Base-by-base conservation (phyloP, 306 rosid genomes). In the Gillenia trifoliata region DNA sequence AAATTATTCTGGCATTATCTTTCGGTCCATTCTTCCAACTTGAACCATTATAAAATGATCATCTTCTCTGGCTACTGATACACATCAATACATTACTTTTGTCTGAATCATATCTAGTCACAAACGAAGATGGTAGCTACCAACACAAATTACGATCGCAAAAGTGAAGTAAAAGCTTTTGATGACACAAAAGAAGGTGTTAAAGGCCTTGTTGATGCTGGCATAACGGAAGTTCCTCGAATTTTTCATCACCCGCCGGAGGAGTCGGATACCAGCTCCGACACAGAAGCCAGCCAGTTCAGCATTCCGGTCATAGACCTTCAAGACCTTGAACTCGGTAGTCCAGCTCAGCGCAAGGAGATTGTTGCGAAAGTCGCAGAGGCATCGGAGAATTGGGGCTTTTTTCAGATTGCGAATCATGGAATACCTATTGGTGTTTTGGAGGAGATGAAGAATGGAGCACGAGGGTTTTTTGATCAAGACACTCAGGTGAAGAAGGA, bases 151-250 rank as follows among this genome's bases (percentile, higher is more conserved):
- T 80, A 72, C 52, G 86, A 83, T 12, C 78, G 85, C 67, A 29
- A 43, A 17, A 83, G 73, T 20, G 86, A 74, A 36, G 72, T 83
- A 10, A 81, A 81, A 76, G 82, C 79, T 36, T 74, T 80, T 31
- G 83, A 80, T 52, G 72, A 80, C 56, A 75, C 93, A 23, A 86
- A 89, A 66, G 72, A 76, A 34, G 95, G 91, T 66, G 97, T 89
- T 6, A 87, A 89, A 76, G 92, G 93, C 15, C 87, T 89, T 15
- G 86, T 88, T 50, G 95, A 91, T 80, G 82, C 90, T 15, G 91
- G 91, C 0, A 30, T 88, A 13, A 65, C 83, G 0, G 77, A 75
- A 68, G 64, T 92, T 41, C 93, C 97, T 15, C 79, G 45, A 16
- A 63, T 86, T 3, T 92, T 89, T 76, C 5, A 75, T 78, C 31